These are phyloP conservation scores for Alternaria sp. DNA, from an alignment of 2,329 filamentous ascomycete species.

Conservation along the genomic window DNA sequence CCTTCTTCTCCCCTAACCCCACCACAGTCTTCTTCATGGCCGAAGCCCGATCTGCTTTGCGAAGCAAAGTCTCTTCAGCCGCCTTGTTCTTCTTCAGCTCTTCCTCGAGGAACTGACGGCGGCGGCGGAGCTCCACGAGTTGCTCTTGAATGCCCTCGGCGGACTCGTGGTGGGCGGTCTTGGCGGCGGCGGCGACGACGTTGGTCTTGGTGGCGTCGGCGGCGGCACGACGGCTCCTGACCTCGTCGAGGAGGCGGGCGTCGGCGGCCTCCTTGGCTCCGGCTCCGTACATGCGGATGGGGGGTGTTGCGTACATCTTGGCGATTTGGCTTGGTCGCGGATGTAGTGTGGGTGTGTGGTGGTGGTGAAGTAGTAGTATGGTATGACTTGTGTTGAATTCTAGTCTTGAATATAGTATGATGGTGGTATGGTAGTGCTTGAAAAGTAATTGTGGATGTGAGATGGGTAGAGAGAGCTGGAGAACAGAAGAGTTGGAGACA, in stretches of 20 bases:
- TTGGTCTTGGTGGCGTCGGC: neutral
- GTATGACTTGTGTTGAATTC: neutral
- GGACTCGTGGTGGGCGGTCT: neutral
- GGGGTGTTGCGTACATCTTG: rapidly evolving
- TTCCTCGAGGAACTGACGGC: neutral
- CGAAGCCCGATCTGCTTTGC: neutral
- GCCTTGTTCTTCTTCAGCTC: neutral
- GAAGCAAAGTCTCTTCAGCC: neutral
- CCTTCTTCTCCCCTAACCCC: neutral
- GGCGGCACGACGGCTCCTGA: neutral
- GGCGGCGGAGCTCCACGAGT: neutral
- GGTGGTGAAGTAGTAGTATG: neutral
- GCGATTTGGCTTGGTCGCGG: neutral
- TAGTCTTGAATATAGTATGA: neutral
- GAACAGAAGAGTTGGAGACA: neutral
- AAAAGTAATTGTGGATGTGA: neutral
- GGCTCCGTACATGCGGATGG: neutral
- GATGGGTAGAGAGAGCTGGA: neutral
- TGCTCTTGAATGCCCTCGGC: neutral
- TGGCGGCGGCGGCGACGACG: neutral
- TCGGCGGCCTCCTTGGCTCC: neutral
- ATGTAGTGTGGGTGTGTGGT: neutral
- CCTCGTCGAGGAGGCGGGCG: neutral
- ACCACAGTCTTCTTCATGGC: neutral
- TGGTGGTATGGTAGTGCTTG: neutral